A percentile compares a stretch with the other conserved stretches of the same genome.
phyloP scores from a whole-genome alignment of 768 basidiomycete species.

The Tricholoma flavovirens region DNA sequence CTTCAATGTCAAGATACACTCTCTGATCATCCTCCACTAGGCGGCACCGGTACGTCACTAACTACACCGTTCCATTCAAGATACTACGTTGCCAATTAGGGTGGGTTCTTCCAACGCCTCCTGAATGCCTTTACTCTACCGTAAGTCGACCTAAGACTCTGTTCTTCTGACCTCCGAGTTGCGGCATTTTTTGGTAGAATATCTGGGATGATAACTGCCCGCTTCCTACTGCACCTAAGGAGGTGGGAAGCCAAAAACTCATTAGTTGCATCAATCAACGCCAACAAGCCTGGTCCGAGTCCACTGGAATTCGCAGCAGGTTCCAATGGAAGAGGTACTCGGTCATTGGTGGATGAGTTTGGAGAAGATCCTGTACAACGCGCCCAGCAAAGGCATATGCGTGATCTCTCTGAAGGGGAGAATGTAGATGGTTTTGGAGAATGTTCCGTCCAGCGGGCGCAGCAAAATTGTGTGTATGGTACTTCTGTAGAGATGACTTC shows the following conservation, averaged over 20 bases:
- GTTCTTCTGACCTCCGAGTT: too few species aligned
- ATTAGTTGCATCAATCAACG: not conserved
- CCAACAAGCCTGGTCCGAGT: not conserved
- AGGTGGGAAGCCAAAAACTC: conserved; percentile 10
- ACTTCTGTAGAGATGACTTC: not conserved
- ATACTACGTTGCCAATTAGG: not conserved
- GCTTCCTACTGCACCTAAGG: conserved; percentile 14
- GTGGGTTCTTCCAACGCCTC: not conserved
- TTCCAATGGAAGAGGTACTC: not conserved
- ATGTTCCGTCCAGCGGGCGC: not conserved
- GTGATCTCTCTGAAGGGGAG: not conserved
- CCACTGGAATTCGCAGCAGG: conserved; percentile 3
- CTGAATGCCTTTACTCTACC: conserved; percentile 1
- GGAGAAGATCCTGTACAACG: not conserved
- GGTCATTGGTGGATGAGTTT: not conserved
- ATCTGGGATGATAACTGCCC: conserved; percentile 13
- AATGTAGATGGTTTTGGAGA: not conserved
- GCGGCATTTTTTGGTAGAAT: conserved; percentile 1
- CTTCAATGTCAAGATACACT: not conserved
- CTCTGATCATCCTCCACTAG: not conserved
- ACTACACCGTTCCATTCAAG: not conserved
- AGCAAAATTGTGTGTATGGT: not conserved
- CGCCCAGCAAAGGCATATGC: not conserved
- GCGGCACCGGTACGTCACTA: not conserved
- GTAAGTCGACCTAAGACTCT: not conserved